These are phyloP conservation scores for Beverwykella pulmonaria DNA, from an alignment of 495 filamentous ascomycete species.

Conservation along the genomic window DNA sequence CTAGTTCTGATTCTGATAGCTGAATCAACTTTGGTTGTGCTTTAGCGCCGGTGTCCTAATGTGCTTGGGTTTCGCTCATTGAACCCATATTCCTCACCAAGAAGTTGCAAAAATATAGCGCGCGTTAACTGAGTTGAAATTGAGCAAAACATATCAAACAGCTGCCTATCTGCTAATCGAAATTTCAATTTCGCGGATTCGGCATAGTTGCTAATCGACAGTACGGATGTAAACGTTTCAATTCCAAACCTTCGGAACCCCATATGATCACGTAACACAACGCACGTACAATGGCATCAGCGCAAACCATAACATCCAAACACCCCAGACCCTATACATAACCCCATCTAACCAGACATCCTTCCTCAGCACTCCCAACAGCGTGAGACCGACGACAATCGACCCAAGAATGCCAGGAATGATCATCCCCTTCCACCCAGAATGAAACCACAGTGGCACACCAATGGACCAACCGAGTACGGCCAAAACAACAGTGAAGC, in stretches of 20 bases:
- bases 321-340: background rate
- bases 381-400: background rate
- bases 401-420: background rate
- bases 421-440: background rate
- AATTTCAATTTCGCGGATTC: no score
- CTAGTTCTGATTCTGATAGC: no score
- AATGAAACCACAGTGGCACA: background rate
- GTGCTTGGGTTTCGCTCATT: no score
- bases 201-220: no score
- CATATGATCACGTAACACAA: background rate
- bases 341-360: background rate
- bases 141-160: no score
- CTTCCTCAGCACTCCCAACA: background rate
- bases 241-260: background rate
- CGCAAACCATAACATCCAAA: background rate
- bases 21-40: no score
- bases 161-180: no score
- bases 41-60: no score
- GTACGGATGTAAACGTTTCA: background rate
- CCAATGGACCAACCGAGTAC: slow-evolving; percentile 48
- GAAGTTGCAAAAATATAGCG: no score
- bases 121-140: no score
- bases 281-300: background rate
- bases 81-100: no score
- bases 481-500: slow-evolving; percentile 47